Conservation (phyloP, 495 filamentous ascomycete species). For the Podospora pseudoanserina region DNA sequence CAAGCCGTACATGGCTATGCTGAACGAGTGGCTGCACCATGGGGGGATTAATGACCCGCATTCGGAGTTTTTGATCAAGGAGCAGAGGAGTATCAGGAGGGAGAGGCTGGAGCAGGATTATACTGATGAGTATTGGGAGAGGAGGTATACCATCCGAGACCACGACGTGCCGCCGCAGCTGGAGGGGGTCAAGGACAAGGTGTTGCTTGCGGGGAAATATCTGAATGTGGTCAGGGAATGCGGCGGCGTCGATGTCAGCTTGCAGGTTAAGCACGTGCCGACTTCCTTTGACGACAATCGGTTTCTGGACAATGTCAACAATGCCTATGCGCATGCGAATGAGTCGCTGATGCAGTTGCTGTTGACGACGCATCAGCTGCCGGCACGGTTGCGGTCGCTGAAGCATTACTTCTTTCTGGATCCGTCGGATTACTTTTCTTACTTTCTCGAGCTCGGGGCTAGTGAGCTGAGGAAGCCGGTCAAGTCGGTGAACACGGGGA, state of each 20-base stretch:
- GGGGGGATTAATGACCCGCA: conserved; percentile 94
- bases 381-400: conserved; percentile 76
- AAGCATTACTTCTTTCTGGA: conserved; percentile 99
- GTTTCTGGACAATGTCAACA: conserved; percentile 93
- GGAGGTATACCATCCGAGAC: conserved; percentile 89
- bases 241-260: conserved; percentile 90
- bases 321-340: conserved; percentile 92
- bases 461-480: conserved; percentile 87
- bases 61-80: conserved; percentile 88
- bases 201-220: conserved; percentile 93
- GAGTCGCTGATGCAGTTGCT: conserved; percentile 87
- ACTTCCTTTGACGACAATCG: conserved; percentile 84
- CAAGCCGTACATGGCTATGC: conserved; percentile 93
- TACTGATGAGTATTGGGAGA: conserved; percentile 98
- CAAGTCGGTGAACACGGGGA: conserved; percentile 81
- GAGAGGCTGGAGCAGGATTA: conserved; percentile 93
- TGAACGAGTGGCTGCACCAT: conserved; percentile 98
- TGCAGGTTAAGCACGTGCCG: conserved; percentile 82
- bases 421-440: conserved; percentile 94
- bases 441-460: conserved; percentile 86
- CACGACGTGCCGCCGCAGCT: conserved; percentile 90
- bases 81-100: conserved; percentile 90
- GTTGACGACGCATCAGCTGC: conserved; percentile 86
- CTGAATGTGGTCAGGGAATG: conserved; percentile 97
- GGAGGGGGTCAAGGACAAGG: conserved; percentile 87